Evolutionary conservation across 2,329 filamentous ascomycete genomes (phyloP).

Genomic region (Penicillium sp.): DNA sequence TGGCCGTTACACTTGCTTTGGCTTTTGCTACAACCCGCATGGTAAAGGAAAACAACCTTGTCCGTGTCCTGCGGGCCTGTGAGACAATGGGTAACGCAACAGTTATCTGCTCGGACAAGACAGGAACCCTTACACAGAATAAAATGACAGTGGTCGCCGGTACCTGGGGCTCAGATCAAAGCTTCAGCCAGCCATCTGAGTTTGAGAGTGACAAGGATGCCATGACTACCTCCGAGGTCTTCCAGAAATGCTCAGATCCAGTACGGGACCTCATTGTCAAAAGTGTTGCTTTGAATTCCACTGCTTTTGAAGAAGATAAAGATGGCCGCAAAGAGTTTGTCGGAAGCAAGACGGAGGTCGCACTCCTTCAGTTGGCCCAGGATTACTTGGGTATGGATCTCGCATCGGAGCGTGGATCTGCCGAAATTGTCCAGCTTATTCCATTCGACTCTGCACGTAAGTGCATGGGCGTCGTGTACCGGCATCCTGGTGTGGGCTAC

Average conservation of each 20-base stretch:
- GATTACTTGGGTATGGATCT: slow-evolving; percentile 65
- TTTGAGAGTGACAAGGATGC: slow-evolving; percentile 15
- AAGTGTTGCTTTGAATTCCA: slow-evolving; percentile 53
- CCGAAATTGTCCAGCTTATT: slow-evolving; percentile 60
- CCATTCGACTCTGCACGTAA: slow-evolving; percentile 73
- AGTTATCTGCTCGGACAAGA: slow-evolving; percentile 76
- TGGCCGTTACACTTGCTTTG: slow-evolving; percentile 71
- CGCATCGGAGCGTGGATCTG: slow-evolving; percentile 57
- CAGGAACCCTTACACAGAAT: slow-evolving; percentile 68
- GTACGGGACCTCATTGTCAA: slow-evolving; percentile 37
- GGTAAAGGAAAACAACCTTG: slow-evolving; percentile 71
- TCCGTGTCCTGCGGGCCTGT: slow-evolving; percentile 69
- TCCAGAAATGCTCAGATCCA: slow-evolving; percentile 30
- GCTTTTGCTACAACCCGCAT: slow-evolving; percentile 73
- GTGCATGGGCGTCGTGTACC: slow-evolving; percentile 52
- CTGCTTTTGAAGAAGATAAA: slow-evolving; percentile 70
- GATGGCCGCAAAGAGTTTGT: slow-evolving; percentile 63
- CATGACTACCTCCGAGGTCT: slow-evolving; percentile 24
- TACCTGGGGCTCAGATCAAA: slow-evolving; percentile 56
- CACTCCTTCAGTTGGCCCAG: slow-evolving; percentile 63
- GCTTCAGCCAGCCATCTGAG: slow-evolving; percentile 47
- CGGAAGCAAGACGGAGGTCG: slow-evolving; percentile 73
- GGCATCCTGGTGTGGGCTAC: slow-evolving; percentile 36
- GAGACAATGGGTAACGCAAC: slow-evolving; percentile 79
- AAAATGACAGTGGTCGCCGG: slow-evolving; percentile 73